Evolutionary conservation across 1,139 yeast genomes (phyloP).

Genomic region (Taiozyma sp.): DNA sequence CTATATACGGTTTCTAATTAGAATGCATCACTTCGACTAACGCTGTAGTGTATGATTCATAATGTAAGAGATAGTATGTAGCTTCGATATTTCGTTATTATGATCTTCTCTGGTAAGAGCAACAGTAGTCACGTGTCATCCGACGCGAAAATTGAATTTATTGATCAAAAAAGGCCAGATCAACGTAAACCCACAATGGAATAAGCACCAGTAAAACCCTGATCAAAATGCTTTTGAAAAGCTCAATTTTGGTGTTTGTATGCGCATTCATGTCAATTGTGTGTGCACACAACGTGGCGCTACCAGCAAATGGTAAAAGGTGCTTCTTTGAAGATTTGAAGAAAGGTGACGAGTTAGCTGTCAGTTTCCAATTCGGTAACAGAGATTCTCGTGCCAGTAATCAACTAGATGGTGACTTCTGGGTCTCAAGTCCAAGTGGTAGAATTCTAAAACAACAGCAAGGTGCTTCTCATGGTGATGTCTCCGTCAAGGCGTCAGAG

Average conservation of each 20-base stretch:
- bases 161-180: neutral
- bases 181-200: neutral
- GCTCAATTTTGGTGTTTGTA: neutral
- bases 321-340: slow-evolving; percentile 85
- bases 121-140: neutral
- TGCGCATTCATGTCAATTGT: slow-evolving; percentile 16
- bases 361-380: slow-evolving; percentile 91
- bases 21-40: slow-evolving; percentile 4
- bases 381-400: slow-evolving; percentile 75
- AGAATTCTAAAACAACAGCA: slow-evolving; percentile 43
- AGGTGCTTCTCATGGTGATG: slow-evolving; percentile 78
- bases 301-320: slow-evolving; percentile 81
- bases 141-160: neutral
- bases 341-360: slow-evolving; percentile 79
- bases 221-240: neutral
- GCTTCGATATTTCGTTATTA: too few species aligned
- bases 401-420: slow-evolving; percentile 73
- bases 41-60: neutral
- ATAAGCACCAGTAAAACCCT: neutral
- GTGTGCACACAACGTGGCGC: slow-evolving; percentile 71
- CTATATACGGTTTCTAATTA: slow-evolving; percentile 1
- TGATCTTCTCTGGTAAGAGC: neutral
- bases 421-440: slow-evolving; percentile 53
- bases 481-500: slow-evolving; percentile 54
- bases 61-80: too few species aligned